A percentile compares a stretch with the other conserved stretches of the same genome.
These are phyloP conservation scores for Mycena indigotica DNA, from an alignment of 768 basidiomycete genomes.

Conservation along the genomic window DNA sequence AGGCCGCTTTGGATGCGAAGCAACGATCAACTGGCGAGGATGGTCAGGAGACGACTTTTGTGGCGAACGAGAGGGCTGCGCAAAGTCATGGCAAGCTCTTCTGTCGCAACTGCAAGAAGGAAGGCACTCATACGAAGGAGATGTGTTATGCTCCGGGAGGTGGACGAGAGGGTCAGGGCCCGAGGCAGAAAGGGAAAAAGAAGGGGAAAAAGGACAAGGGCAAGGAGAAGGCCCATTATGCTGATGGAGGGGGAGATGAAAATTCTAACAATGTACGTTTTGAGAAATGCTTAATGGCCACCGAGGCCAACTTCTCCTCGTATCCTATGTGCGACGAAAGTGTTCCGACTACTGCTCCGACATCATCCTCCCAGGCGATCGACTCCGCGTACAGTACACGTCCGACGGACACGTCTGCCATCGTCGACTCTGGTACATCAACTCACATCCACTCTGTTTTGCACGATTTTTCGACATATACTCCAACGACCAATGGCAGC, in stretches of 20 bases:
- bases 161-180: constrained; percentile 3
- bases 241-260: constrained; percentile 12
- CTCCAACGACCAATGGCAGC: neutral
- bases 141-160: constrained; percentile 9
- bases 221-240: constrained; percentile 21
- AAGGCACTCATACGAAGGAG: constrained; percentile 7
- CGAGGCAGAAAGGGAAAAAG: neutral
- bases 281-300: constrained; percentile 12
- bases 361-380: constrained; percentile 2
- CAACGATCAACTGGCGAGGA: neutral
- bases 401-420: constrained; percentile 11
- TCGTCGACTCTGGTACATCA: constrained; percentile 19
- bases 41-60: constrained; percentile 5
- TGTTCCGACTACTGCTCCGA: constrained; percentile 12
- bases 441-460: constrained; percentile 13
- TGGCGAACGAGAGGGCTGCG: constrained; percentile 6
- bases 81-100: neutral
- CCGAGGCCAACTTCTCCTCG: constrained; percentile 8
- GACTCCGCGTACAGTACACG: constrained; percentile 9
- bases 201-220: constrained; percentile 13
- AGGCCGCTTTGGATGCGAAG: neutral
- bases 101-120: constrained; percentile 10
- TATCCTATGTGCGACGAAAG: constrained; percentile 7
- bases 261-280: constrained; percentile 5
- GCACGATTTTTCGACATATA: constrained; percentile 10